Evolutionary conservation across 140 eudicot genomes (phyloP), one percentile per base, ranked within the genome.

Genomic region (Anethum foeniculum): DNA sequence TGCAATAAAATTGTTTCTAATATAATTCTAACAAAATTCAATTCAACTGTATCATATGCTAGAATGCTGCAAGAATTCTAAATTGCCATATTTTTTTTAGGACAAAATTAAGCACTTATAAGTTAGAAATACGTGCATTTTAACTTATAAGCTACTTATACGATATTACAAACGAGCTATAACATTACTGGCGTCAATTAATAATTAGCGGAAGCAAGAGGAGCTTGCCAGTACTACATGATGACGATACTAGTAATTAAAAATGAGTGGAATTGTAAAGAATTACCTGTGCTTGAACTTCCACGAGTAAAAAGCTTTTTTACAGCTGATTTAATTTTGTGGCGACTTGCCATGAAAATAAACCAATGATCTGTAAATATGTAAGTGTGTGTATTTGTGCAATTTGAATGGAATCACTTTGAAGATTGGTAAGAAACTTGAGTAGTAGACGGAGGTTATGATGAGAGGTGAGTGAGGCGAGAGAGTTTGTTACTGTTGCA

Each of bases 261-360:
- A 34, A 34, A 34, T 34, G 38, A 3, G 3, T 34, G 38, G 38
- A 34, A 34, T 34, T 34, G 38, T 34, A 34, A 34, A 34, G 38
- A 34, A 46, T 21, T 39, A 75, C 79, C 79, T 46, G 16, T 58
- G 43, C 3, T 67, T 38, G 81, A 80, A 64, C 46, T 77, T 75
- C 78, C 85, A 56, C 83, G 78, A 3, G 85, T 72, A 82, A 79
- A 85, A 48, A 85, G 51, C 41, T 19, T 60, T 71, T 28, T 81
- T 19, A 81, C 32, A 65, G 19, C 46, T 3, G 80, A 47, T 69
- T 65, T 68, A 67, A 76, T 44, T 10, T 65, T 79, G 48, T 78
- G 48, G 68, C 82, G 64, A 78, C 80, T 5, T 46, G 76, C 77
- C 82, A 83, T 79, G 28, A 75, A 51, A 51, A 51, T 51, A 4